Evolutionary conservation across 345 rosid genomes (phyloP).

Genomic region (Excoecaria cochinchinensis): DNA sequence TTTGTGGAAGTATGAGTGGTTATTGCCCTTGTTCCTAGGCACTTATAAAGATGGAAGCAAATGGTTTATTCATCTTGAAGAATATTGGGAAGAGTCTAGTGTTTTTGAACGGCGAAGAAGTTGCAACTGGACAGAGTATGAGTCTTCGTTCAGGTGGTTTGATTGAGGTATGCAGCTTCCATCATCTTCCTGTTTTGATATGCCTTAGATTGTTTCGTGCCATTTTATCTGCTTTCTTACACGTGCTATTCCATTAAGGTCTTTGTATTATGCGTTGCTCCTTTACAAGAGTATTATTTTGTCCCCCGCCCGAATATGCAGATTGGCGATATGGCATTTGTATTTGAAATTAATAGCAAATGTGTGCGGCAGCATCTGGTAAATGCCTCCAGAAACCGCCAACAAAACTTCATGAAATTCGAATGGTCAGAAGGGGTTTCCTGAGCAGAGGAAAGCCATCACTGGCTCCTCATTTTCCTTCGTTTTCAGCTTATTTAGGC

Average conservation of each 20-base stretch:
- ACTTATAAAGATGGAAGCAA: slow-evolving; percentile 54
- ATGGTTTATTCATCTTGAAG: slow-evolving; percentile 60
- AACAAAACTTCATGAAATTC: slow-evolving; percentile 32
- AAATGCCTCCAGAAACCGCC: slow-evolving; percentile 25
- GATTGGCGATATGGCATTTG: slow-evolving; percentile 58
- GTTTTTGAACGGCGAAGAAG: slow-evolving; percentile 55
- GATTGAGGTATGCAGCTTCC: slow-evolving; percentile 49
- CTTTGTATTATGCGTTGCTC: not conserved
- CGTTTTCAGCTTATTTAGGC: not conserved
- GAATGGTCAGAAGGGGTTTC: slow-evolving; percentile 42
- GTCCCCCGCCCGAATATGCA: slow-evolving; percentile 32
- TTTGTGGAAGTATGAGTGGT: slow-evolving; percentile 13
- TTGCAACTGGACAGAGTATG: slow-evolving; percentile 38
- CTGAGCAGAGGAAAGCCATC: slow-evolving; percentile 18
- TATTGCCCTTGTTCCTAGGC: slow-evolving; percentile 44
- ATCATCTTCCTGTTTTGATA: not conserved
- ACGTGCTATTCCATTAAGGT: not conserved
- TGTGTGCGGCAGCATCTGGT: slow-evolving; percentile 44
- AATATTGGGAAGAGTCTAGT: slow-evolving; percentile 64
- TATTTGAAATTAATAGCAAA: slow-evolving; percentile 55
- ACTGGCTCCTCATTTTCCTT: slow-evolving; percentile 2
- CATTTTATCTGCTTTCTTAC: not conserved
- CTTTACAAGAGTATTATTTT: not conserved
- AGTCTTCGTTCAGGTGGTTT: slow-evolving; percentile 48
- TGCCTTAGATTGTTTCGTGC: not conserved